Percentiles rank a stretch among this genome's conserved stretches.
These are phyloP conservation scores for Fusarium marasasianum DNA, from an alignment of 2,329 filamentous ascomycete species.

Conservation along the genomic window DNA sequence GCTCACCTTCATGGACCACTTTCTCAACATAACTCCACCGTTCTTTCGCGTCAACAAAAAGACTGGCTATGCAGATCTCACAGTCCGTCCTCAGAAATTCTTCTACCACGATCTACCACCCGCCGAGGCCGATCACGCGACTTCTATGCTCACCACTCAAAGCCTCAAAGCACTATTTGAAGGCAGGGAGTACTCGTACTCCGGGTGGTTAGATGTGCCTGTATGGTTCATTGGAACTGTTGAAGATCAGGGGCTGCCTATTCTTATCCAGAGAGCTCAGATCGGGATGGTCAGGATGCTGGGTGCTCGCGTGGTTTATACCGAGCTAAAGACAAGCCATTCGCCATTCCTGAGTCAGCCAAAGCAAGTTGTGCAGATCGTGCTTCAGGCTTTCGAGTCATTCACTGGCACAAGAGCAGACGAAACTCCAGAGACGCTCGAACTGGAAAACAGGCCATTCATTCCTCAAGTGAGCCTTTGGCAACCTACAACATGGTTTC, in stretches of 20 bases:
- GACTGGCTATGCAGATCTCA: neutral
- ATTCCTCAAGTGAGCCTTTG: neutral
- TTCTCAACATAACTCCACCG: neutral
- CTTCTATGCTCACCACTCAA: neutral
- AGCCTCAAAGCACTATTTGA: neutral
- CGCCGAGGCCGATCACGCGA: neutral
- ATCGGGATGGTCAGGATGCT: neutral
- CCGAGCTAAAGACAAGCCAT: neutral
- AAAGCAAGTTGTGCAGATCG: neutral
- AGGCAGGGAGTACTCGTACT: neutral
- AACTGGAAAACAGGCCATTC: neutral
- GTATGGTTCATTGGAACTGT: neutral
- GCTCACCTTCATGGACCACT: neutral
- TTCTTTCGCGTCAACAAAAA: neutral
- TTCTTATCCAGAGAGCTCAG: neutral
- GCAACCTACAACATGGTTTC: neutral
- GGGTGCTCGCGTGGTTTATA: neutral
- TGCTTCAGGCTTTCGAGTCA: neutral
- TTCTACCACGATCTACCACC: neutral
- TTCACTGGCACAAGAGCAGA: neutral
- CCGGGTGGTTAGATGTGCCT: neutral
- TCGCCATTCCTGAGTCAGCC: neutral
- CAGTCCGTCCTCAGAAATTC: neutral
- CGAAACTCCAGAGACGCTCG: neutral
- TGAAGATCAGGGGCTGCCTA: neutral